These are phyloP conservation scores for Yamadazyma sp. DNA, from an alignment of 1,139 yeast species.

Conservation along the genomic window DNA sequence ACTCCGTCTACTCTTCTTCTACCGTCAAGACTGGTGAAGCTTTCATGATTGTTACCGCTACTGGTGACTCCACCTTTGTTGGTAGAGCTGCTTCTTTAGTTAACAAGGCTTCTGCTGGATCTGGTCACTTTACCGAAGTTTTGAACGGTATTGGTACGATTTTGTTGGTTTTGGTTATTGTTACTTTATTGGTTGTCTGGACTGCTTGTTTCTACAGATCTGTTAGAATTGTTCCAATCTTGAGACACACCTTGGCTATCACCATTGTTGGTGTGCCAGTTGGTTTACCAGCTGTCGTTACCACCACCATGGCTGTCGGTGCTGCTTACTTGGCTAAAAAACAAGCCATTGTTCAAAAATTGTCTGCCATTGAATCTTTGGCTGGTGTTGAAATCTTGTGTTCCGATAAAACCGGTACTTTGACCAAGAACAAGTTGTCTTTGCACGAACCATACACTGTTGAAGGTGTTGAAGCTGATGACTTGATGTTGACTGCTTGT, in stretches of 20 bases:
- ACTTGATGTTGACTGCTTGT: conserved; percentile 96
- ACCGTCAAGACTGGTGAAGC: conserved; percentile 98
- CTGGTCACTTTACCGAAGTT: conserved; percentile 97
- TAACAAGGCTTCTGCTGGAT: conserved; percentile 90
- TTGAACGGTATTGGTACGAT: conserved; percentile 97
- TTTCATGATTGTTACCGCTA: conserved; percentile 91
- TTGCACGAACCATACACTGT: conserved; percentile 99
- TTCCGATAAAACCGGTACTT: conserved; percentile 99
- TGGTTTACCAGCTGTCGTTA: conserved; percentile 99
- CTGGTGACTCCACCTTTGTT: conserved; percentile 90
- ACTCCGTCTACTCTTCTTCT: conserved; percentile 87
- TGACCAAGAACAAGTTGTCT: conserved; percentile 96
- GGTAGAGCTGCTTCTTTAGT: conserved; percentile 98
- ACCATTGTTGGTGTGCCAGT: conserved; percentile 99
- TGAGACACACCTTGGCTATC: conserved; percentile 93
- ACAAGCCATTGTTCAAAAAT: conserved; percentile 97
- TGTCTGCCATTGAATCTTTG: conserved; percentile 96
- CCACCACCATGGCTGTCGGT: conserved; percentile 99
- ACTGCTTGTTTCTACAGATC: conserved; percentile 95
- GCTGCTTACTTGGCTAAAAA: conserved; percentile 99
- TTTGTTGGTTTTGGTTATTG: conserved; percentile 83
- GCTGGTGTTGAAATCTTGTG: conserved; percentile 99
- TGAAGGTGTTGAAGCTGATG: conserved; percentile 97
- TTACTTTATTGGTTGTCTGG: conserved; percentile 90
- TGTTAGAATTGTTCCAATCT: conserved; percentile 80